Evolutionary conservation across 306 rosid genomes (phyloP).

Genomic region (Mucuna pruriens): DNA sequence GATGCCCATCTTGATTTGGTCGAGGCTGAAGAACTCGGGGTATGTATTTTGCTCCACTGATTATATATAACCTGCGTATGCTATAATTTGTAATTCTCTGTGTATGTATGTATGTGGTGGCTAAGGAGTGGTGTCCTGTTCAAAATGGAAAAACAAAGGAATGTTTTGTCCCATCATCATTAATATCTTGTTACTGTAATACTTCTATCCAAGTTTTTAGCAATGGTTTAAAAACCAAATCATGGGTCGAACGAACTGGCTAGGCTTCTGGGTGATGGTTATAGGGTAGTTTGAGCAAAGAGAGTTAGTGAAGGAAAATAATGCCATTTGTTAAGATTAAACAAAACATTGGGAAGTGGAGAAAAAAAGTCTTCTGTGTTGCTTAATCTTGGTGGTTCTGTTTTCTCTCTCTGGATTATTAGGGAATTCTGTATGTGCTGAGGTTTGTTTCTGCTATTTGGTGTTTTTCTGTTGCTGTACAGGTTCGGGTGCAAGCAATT

Average conservation of each 20-base stretch:
- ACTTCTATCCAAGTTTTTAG: neutral
- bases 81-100: neutral
- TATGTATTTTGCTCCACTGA: slow-evolving; percentile 42
- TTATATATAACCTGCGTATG: neutral
- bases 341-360: neutral
- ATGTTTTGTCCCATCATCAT: neutral
- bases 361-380: neutral
- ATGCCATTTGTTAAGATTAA: neutral
- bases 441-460: neutral
- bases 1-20: slow-evolving; percentile 87
- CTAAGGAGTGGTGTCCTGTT: slow-evolving; percentile 4
- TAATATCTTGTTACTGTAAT: neutral
- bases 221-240: neutral
- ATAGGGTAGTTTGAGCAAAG: neutral
- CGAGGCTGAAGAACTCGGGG: slow-evolving; percentile 96
- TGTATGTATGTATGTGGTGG: neutral
- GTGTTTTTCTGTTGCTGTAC: slow-evolving; percentile 29
- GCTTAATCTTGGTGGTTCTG: neutral
- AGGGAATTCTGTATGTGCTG: neutral
- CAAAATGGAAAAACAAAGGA: neutral
- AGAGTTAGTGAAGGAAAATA: neutral
- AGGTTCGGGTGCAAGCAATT: slow-evolving; percentile 99
- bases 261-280: neutral
- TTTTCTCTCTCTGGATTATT: neutral
- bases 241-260: neutral